Base-by-base conservation (phyloP, 1,284 basidiomycete genomes). In the Ganoderma leucocontextum region DNA sequence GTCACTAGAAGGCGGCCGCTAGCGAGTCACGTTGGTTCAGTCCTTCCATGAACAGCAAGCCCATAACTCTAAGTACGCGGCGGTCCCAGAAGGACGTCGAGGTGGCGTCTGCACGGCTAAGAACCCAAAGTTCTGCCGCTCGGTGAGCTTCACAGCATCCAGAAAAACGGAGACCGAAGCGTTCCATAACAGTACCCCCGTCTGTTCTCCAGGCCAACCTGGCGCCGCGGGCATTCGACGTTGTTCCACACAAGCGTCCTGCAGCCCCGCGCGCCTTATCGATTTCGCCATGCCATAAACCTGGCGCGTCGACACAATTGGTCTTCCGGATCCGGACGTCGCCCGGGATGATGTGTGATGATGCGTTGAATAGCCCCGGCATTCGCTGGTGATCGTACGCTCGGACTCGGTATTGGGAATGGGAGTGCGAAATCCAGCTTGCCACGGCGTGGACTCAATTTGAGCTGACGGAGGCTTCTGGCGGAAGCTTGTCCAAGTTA, bases 51-150 rank as follows among this genome's bases (percentile, higher is more conserved):
- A 60, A 22, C 22, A 25, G 58, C 36, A 4, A n/a, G 19, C 7
- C 36, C 13, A 8, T 39, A 38, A 39, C 38, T 29, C 38, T 41
- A 39, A 39, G 22, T 6, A 12, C 36, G 22, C 36, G 22, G 15
- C 58, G 58, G 58, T 60, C 58, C 38, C 58, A 60, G 38, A 39
- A 39, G 58, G 58, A 60, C 58, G 36, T 60, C 58, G 41, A n/a
- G 38, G 58, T 39, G 58, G 58, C 58, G 58, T 60, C 58, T 41
- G 52, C 52, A 60, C 38, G 58, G 4, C 36, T 8, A 29, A 22
- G 58, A 41, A 41, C 12, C 47, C 9, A 22, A 8, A 9, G n/a
- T 39, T 25, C 58, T 39, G 38, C 38, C 58, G 36, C 58, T 25
- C 58, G 58, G 13, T 29, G 22, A 60, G 36, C 38, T n/a, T 41